These are phyloP conservation scores for Coleophoma crateriformis DNA, from an alignment of 2,329 filamentous ascomycete genomes.

Conservation along the genomic window DNA sequence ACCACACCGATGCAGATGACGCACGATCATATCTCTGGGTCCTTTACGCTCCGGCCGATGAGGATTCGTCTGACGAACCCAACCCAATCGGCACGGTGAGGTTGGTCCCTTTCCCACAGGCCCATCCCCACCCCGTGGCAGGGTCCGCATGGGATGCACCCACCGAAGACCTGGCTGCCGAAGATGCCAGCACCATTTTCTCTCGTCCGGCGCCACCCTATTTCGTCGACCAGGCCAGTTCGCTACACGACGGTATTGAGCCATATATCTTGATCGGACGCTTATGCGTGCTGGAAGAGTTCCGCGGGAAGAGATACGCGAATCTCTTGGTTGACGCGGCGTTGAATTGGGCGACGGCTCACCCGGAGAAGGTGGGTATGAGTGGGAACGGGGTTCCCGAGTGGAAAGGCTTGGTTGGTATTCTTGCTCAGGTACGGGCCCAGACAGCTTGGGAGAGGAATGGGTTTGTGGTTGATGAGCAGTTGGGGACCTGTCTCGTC, in stretches of 20 bases:
- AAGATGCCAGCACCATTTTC: constrained; percentile 3
- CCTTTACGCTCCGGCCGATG: constrained; percentile 2
- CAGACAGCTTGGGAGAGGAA: constrained; percentile 61
- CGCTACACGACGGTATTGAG: constrained; percentile 56
- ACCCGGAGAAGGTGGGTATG: constrained; percentile 45
- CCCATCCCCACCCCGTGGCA: constrained; percentile 48
- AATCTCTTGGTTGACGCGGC: constrained; percentile 36
- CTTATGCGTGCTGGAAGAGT: constrained; percentile 63
- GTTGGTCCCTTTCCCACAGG: constrained; percentile 58
- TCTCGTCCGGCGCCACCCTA: constrained; percentile 7
- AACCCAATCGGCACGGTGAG: constrained; percentile 26
- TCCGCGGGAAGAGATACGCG: constrained; percentile 33
- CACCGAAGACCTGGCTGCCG: constrained; percentile 5
- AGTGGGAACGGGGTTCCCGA: constrained; percentile 36
- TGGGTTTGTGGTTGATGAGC: constrained; percentile 70
- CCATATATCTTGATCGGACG: constrained; percentile 80
- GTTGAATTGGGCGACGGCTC: constrained; percentile 57
- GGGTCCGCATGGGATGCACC: constrained; percentile 28
- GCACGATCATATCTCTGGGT: constrained; percentile 77
- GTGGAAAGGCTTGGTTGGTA: constrained; percentile 72
- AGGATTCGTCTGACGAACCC: background rate
- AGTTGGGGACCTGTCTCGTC: constrained; percentile 58
- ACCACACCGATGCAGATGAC: constrained; percentile 78
- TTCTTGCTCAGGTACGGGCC: constrained; percentile 71
- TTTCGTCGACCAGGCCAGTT: constrained; percentile 31